Base-by-base conservation (phyloP, 2,329 filamentous ascomycete species). In the Trichoderma gracile region DNA sequence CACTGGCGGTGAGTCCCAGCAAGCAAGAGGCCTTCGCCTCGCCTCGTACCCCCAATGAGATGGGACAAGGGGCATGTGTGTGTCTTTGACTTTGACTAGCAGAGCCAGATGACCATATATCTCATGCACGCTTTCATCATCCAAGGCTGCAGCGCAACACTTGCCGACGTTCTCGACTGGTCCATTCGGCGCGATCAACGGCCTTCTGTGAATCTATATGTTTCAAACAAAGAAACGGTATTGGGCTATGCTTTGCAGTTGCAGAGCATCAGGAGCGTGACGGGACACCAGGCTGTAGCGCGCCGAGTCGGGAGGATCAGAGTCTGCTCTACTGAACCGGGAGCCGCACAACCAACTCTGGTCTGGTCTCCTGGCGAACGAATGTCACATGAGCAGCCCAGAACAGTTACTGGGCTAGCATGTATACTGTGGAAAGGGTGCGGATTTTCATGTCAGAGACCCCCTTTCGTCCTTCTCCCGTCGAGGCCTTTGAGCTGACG, bases 361-460 rank as follows among this genome's bases (percentile, higher is more conserved):
- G 19, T 21, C 19, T 54, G 27, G 59, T 46, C 25, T 38, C 40
- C 47, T 62, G 64, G 38, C 53, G 55, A 64, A 63, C 47, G 60
- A 43, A 30, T 67, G 67, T 74, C 78, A 77, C 78, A 80, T 73
- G 75, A 75, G 75, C 76, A 77, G 77, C 75, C 78, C 74, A 75
- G 71, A 75, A 73, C 71, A 66, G 66, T 59, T 69, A 67, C 69
- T 69, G 71, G 66, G 65, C 43, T 64, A 49, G 46, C 55, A 70
- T 14, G 70, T 56, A 17, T 49, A 42, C 49, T 9, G 10, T n/a
- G n/a, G 19, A 62, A 21, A 19, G 43, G 43, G 40, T 49, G 60
- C 60, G 52, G 52, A 42, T 40, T 40, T 27, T 43, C n/a, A 38
- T 64, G 23, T 42, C 38, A 43, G 38, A 50, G 33, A 14, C 33